Evolutionary conservation across 352 stramenopile genomes (phyloP).

Genomic region (Pythium inflatum): DNA sequence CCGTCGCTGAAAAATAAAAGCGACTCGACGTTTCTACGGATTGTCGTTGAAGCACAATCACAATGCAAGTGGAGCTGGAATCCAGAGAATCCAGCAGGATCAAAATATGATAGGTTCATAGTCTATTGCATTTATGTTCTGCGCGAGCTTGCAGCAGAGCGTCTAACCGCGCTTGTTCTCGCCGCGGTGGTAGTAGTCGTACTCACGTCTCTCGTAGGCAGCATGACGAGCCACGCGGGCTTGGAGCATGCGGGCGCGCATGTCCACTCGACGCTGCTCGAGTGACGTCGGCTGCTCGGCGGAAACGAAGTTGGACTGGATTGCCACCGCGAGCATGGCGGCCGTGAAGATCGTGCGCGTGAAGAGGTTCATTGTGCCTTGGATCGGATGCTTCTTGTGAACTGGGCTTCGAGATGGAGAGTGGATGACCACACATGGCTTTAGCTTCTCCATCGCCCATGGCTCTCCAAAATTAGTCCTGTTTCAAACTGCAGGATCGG

Average conservation of each 20-base stretch:
- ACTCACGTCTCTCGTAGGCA: conserved; percentile 28
- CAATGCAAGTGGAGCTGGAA: conserved; percentile 8
- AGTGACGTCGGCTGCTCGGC: conserved; percentile 18
- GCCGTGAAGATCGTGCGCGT: conserved; percentile 14
- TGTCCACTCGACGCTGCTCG: conserved; percentile 28
- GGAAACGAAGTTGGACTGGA: conserved; percentile 11
- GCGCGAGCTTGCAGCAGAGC: too few relatives aligned
- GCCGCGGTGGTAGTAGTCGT: conserved; percentile 32
- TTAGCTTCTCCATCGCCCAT: too few relatives aligned
- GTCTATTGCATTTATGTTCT: too few relatives aligned
- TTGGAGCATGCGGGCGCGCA: conserved; percentile 32
- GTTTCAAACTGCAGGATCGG: too few relatives aligned
- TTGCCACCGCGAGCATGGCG: conserved; percentile 10
- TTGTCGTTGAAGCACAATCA: neutral
- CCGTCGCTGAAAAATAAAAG: conserved; percentile 13
- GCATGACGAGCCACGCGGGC: conserved; percentile 21
- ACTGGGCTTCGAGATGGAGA: too few relatives aligned
- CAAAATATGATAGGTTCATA: too few relatives aligned
- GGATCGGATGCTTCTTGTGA: too few relatives aligned
- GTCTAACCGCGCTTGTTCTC: conserved; percentile 19
- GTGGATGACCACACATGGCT: too few relatives aligned
- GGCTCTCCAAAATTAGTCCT: too few relatives aligned
- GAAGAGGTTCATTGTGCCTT: conserved; percentile 30
- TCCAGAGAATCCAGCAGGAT: neutral
- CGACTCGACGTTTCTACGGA: conserved; percentile 8